Conservation (phyloP, 257 asterid genomes). For the Penstemon newberryi region DNA sequence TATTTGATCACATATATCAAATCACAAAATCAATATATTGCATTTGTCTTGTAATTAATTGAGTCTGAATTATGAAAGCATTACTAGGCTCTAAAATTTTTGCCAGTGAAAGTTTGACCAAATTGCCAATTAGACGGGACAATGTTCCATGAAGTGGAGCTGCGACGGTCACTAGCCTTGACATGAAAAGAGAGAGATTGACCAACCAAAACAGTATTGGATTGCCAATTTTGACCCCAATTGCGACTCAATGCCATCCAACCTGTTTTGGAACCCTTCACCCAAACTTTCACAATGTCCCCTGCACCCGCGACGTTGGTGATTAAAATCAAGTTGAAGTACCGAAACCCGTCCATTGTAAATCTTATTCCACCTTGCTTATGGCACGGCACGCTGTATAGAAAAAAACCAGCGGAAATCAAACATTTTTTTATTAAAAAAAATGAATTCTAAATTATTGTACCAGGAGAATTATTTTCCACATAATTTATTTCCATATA, state of each 20-base stretch:
- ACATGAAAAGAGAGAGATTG: constrained; percentile 72
- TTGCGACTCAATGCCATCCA: constrained; percentile 76
- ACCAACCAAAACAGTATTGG: constrained; percentile 43
- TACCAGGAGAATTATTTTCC: no score
- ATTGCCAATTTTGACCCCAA: constrained; percentile 92
- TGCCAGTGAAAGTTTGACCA: constrained; percentile 70
- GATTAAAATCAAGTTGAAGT: constrained; percentile 67
- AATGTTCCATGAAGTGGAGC: constrained; percentile 56
- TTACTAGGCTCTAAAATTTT: constrained; percentile 44
- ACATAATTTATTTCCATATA: no score
- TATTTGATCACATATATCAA: neutral
- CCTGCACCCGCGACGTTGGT: constrained; percentile 85
- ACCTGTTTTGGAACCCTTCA: constrained; percentile 58
- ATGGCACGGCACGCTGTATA: constrained; percentile 53
- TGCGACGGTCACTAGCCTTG: constrained; percentile 59
- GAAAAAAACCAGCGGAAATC: neutral
- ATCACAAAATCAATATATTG: neutral
- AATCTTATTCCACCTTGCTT: constrained; percentile 73
- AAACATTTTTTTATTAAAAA: no score
- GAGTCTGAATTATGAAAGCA: no score
- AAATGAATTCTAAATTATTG: no score
- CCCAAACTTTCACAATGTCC: constrained; percentile 50
- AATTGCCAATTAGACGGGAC: constrained; percentile 77
- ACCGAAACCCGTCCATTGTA: constrained; percentile 63
- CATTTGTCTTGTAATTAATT: neutral